Base-by-base conservation (phyloP, 2,329 filamentous ascomycete genomes). In the Colletotrichum kahawae region DNA sequence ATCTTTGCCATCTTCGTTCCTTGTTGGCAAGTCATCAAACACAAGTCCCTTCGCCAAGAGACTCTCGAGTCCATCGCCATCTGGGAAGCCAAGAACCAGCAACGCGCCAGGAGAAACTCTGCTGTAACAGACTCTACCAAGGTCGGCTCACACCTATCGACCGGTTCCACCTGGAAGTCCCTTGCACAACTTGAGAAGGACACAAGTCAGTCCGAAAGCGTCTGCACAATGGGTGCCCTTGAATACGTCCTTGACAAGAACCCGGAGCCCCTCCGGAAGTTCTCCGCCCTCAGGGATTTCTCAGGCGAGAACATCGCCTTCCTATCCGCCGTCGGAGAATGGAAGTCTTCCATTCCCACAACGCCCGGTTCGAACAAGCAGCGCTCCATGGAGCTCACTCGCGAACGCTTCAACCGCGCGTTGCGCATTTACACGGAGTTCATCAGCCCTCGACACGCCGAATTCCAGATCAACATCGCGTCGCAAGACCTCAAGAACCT, bases 271-370 rank as follows among this genome's bases (percentile, higher is more conserved):
- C 86, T 94, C 0, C 90, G 92, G 71, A 83, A 91, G 67, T 94
- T 93, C 80, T 92, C 93, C 0, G 92, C 92, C 0, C 85, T 90
- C 1, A 87, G 89, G 43, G 93, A 94, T 78, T 94, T 94, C 79
- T 93, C 92, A 0, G 92, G 92, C 16, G 93, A 94, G 81, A 94
- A 94, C 79, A 92, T 94, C 77, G 89, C 92, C 62, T 94, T 94
- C 81, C 83, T 94, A 7, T 90, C 88, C 10, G 85, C 87, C 54
- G 88, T 93, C 10, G 84, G 87, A 4, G 86, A 88, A 72, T 93
- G 91, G 90, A 92, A 90, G 80, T 78, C 80, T 4, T 82, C 81
- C 2, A 81, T 83, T 60, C 82, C 83, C 0, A 56, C 34, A 9
- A 33, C 67, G 21, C 38, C 24, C 1, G 34, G 31, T 5, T 65